These are phyloP conservation scores for Vitis labrusca DNA, from an alignment of 164 flowering plant genomes.

Conservation along the genomic window DNA sequence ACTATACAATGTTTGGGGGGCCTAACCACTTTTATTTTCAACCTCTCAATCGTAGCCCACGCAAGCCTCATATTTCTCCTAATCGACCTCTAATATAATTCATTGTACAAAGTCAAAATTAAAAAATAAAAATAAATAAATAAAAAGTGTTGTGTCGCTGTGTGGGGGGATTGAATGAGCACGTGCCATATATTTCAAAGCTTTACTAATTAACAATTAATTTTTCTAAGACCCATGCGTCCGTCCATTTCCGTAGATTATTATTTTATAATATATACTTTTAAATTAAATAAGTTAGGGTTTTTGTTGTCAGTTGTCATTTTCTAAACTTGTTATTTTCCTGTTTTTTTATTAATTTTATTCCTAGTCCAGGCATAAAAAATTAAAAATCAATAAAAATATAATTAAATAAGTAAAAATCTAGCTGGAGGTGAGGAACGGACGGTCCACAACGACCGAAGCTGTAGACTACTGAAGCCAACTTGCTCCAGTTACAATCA, in stretches of 20 bases:
- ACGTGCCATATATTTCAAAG: too few relatives aligned
- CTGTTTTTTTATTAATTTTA: not conserved
- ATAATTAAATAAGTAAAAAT: constrained; percentile 3
- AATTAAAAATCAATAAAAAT: not conserved
- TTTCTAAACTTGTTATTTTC: not conserved
- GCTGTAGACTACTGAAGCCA: constrained; percentile 4
- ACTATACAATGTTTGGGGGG: too few relatives aligned
- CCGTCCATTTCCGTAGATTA: not conserved
- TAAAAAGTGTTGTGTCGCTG: too few relatives aligned
- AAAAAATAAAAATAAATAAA: too few relatives aligned
- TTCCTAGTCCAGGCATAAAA: not conserved
- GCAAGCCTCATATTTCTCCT: too few relatives aligned
- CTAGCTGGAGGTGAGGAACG: constrained; percentile 18
- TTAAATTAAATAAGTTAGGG: not conserved
- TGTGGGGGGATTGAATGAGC: too few relatives aligned
- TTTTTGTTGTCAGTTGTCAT: not conserved
- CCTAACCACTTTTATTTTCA: too few relatives aligned
- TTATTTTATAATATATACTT: constrained; percentile 3
- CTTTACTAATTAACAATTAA: too few relatives aligned
- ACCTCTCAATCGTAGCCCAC: too few relatives aligned
- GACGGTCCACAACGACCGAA: constrained; percentile 25
- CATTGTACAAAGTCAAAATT: too few relatives aligned
- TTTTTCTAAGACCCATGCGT: not conserved
- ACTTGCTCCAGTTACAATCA: constrained; percentile 16
- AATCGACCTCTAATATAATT: too few relatives aligned